A percentile compares a stretch with the other conserved stretches of the same genome.
phyloP scores from a whole-genome alignment of 805 yeast species.

The Cyberlindnera sargentensis region DNA sequence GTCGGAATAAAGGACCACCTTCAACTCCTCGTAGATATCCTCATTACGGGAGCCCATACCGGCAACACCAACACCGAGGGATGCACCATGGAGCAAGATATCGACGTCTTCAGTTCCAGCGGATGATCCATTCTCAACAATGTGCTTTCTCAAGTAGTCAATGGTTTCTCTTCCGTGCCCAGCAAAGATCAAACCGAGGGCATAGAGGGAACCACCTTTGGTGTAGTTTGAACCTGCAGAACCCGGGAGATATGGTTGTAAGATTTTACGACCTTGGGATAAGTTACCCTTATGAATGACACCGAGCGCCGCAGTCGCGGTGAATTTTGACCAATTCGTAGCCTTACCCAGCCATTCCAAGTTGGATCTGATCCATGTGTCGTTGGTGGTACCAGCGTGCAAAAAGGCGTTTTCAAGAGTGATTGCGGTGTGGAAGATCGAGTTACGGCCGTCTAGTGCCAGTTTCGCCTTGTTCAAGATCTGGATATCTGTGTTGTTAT shows the following conservation, averaged over 20 bases:
- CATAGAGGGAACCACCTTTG: slow-evolving; percentile 93
- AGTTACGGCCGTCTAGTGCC: slow-evolving; percentile 81
- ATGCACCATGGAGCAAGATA: slow-evolving; percentile 90
- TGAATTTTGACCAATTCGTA: slow-evolving; percentile 96
- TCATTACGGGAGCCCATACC: slow-evolving; percentile 87
- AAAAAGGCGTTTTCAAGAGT: slow-evolving; percentile 91
- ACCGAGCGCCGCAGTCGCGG: slow-evolving; percentile 97
- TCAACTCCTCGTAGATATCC: slow-evolving; percentile 71
- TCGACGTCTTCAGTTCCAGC: slow-evolving; percentile 70
- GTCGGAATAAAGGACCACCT: slow-evolving; percentile 79
- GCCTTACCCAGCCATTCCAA: slow-evolving; percentile 96
- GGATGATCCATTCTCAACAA: slow-evolving; percentile 53
- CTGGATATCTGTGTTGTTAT: slow-evolving; percentile 80
- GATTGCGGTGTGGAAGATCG: slow-evolving; percentile 92
- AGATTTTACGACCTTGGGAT: slow-evolving; percentile 78
- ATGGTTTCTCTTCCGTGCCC: slow-evolving; percentile 91
- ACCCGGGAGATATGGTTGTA: slow-evolving; percentile 90
- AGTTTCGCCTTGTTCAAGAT: slow-evolving; percentile 78
- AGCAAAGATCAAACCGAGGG: slow-evolving; percentile 88
- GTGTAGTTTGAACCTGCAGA: slow-evolving; percentile 75
- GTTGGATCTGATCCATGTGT: slow-evolving; percentile 82
- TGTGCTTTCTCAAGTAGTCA: slow-evolving; percentile 65
- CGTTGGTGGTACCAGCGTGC: slow-evolving; percentile 96
- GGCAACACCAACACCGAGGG: slow-evolving; percentile 91
- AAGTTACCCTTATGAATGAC: slow-evolving; percentile 94